phyloP scores from a whole-genome alignment of 2,329 filamentous ascomycete species.

The Fusarium concolor region DNA sequence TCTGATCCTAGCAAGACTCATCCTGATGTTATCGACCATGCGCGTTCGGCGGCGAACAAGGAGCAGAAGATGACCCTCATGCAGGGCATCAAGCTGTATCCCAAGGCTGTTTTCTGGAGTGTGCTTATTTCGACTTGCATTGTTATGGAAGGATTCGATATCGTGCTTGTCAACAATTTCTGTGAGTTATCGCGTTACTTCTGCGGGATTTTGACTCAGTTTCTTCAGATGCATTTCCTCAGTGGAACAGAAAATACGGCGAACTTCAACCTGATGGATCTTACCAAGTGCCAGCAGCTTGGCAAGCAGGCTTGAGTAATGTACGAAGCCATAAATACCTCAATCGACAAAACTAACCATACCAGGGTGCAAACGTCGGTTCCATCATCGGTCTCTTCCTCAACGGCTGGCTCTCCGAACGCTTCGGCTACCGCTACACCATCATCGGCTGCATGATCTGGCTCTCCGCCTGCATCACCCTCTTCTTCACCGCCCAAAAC shows the following conservation, averaged over 20 bases:
- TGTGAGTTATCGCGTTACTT: conserved; percentile 2
- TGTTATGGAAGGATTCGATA: conserved; percentile 42
- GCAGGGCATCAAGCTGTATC: conserved; percentile 40
- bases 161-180: conserved; percentile 39
- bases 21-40: conserved; percentile 36
- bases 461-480: conserved; percentile 35
- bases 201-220: background rate
- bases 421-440: conserved; percentile 38
- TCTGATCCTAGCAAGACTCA: conserved; percentile 36
- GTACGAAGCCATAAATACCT: background rate
- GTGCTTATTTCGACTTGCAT: conserved; percentile 40
- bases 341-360: background rate
- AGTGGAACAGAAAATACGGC: conserved; percentile 42
- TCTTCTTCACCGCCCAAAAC: conserved; percentile 42
- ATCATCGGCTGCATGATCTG: conserved; percentile 38
- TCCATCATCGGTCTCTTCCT: conserved; percentile 41
- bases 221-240: conserved; percentile 31
- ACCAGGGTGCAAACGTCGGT: conserved; percentile 34
- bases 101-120: conserved; percentile 40
- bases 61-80: conserved; percentile 41
- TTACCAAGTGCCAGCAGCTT: conserved; percentile 38
- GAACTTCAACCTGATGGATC: conserved; percentile 26
- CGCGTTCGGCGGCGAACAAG: conserved; percentile 33
- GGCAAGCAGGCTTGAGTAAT: conserved; percentile 41
- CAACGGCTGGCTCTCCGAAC: conserved; percentile 37